Percentiles rank a stretch among this genome's conserved stretches.
Evolutionary conservation across 108 stramenopile genomes (phyloP).

Genomic region (Schizochytrium sp.): DNA sequence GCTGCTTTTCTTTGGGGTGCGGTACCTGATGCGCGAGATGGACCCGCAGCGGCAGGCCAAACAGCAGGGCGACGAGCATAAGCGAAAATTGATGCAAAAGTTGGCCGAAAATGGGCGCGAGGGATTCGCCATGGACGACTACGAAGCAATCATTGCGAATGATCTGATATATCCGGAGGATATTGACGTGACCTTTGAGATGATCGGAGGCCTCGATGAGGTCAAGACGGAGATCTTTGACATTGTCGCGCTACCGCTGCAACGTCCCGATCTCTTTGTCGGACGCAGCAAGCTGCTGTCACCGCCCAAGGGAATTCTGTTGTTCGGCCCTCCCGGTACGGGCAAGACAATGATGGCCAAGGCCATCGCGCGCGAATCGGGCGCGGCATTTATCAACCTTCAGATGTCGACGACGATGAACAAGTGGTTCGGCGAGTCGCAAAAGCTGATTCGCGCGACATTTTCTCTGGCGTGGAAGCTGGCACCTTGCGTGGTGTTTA

Average conservation of each 20-base stretch:
- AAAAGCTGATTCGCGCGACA: conserved; percentile 80
- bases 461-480: conserved; percentile 83
- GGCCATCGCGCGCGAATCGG: conserved; percentile 87
- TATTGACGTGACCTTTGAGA: conserved; percentile 18
- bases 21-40: conserved; percentile 21
- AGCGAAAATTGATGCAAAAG: background rate
- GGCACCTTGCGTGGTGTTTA: conserved; percentile 85
- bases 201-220: conserved; percentile 16
- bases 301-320: conserved; percentile 77
- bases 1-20: background rate
- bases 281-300: conserved; percentile 50
- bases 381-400: conserved; percentile 86
- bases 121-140: background rate
- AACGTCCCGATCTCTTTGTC: conserved; percentile 69
- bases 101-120: background rate
- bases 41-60: background rate
- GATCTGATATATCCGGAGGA: conserved; percentile 12
- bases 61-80: background rate
- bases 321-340: conserved; percentile 73
- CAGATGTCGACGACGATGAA: conserved; percentile 75
- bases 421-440: conserved; percentile 94
- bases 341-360: conserved; percentile 97
- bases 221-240: conserved; percentile 68
- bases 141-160: background rate
- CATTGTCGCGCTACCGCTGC: conserved; percentile 77